Conservation (phyloP, 2,329 filamentous ascomycete species). For the Pseudopithomyces chartarum region DNA sequence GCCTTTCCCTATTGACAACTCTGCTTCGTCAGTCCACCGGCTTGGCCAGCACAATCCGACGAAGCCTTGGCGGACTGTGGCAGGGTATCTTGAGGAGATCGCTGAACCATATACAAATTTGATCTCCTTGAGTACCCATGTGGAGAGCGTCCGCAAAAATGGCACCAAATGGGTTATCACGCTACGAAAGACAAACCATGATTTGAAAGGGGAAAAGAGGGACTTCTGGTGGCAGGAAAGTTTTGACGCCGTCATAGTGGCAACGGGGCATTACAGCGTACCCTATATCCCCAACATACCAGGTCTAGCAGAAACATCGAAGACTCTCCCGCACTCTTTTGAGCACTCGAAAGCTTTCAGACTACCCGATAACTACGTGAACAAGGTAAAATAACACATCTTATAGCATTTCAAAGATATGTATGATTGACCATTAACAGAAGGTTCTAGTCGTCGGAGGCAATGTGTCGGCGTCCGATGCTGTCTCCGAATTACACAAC, state of each 20-base stretch:
- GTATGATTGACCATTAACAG: background rate
- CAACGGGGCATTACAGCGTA: conserved; percentile 75
- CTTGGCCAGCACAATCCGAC: conserved; percentile 12
- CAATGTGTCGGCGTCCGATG: conserved; percentile 16
- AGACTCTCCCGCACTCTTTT: conserved; percentile 63
- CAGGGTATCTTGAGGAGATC: conserved; percentile 14
- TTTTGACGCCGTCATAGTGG: conserved; percentile 73
- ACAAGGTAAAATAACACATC: conserved; percentile 5
- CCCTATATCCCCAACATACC: conserved; percentile 68
- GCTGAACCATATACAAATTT: conserved; percentile 32
- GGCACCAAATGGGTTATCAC: conserved; percentile 37
- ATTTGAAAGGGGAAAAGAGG: conserved; percentile 7
- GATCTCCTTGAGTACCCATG: conserved; percentile 44
- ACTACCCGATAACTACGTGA: conserved; percentile 10
- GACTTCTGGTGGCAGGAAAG: conserved; percentile 48
- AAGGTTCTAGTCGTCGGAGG: conserved; percentile 19
- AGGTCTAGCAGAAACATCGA: conserved; percentile 65
- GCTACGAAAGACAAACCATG: conserved; percentile 19
- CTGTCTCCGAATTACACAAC: conserved; percentile 12
- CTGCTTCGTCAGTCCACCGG: conserved; percentile 10
- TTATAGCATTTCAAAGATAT: background rate
- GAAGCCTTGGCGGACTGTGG: conserved; percentile 10
- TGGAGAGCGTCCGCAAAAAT: conserved; percentile 26
- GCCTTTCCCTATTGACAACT: conserved; percentile 12
- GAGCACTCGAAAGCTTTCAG: conserved; percentile 55